Conservation (phyloP, 73 alveolate species). For the Tetrahymena thermophila region DNA sequence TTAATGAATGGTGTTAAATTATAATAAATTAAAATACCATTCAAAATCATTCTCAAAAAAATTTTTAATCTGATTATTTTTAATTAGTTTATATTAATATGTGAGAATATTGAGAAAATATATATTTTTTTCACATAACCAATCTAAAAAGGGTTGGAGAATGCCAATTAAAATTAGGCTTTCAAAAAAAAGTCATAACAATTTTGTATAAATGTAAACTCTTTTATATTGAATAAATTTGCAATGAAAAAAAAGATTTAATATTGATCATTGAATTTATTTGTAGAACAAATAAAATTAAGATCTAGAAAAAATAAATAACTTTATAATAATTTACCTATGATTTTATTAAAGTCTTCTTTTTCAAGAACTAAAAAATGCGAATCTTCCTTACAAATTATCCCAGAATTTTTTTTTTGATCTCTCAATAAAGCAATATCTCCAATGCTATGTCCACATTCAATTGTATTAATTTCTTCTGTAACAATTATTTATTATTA, state of each 20-base stretch:
- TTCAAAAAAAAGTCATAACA: too few relatives aligned
- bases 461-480: background rate
- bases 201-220: background rate
- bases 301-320: background rate
- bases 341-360: background rate
- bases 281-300: background rate
- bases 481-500: background rate
- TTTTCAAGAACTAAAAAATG: background rate
- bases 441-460: background rate
- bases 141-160: too few relatives aligned
- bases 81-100: too few relatives aligned
- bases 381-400: background rate
- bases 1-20: background rate
- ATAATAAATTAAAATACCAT: too few relatives aligned
- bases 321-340: background rate
- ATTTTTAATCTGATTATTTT: too few relatives aligned
- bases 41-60: too few relatives aligned
- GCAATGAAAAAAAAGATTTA: background rate
- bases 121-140: too few relatives aligned
- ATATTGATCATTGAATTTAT: background rate
- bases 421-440: background rate
- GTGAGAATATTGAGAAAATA: background rate
- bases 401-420: background rate
- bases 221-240: background rate
- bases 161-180: background rate